A percentile compares a stretch with the other conserved stretches of the same genome.
These are phyloP conservation scores for Emericellopsis cladophorae DNA, from an alignment of 2,329 filamentous ascomycete species.

Conservation along the genomic window DNA sequence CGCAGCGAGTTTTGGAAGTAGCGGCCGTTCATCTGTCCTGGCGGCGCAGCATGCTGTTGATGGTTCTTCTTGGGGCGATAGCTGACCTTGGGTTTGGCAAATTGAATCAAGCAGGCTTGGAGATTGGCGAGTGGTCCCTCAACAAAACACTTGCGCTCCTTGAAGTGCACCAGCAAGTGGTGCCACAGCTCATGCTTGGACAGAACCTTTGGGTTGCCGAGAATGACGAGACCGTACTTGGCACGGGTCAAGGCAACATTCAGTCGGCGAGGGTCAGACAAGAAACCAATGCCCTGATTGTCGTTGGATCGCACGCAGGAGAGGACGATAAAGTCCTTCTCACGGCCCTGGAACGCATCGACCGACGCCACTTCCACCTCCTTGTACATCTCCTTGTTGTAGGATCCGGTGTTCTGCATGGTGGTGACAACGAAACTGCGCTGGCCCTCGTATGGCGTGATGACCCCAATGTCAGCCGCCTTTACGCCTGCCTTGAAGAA, in stretches of 20 bases:
- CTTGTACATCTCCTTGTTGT: conserved; percentile 98
- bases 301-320: conserved; percentile 98
- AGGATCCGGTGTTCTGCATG: conserved; percentile 96
- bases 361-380: conserved; percentile 97
- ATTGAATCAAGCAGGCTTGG: conserved; percentile 90
- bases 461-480: conserved; percentile 87
- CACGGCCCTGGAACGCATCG: conserved; percentile 95
- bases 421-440: conserved; percentile 96
- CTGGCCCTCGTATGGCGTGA: conserved; percentile 96
- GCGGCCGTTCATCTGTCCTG: conserved; percentile 22
- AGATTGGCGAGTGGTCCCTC: conserved; percentile 91
- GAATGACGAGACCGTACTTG: conserved; percentile 91
- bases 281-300: conserved; percentile 96
- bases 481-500: conserved; percentile 99
- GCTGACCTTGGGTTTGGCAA: conserved; percentile 82
- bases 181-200: conserved; percentile 99
- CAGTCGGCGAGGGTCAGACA: conserved; percentile 92
- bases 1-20: conserved; percentile 29
- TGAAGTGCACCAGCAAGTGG: conserved; percentile 88
- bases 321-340: conserved; percentile 97
- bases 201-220: conserved; percentile 93
- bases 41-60: conserved; percentile 44
- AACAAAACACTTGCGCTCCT: conserved; percentile 89
- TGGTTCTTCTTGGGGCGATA: conserved; percentile 74
- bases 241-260: conserved; percentile 95